Evolutionary conservation across 768 basidiomycete genomes (phyloP), one percentile per base, ranked within the genome.

Genomic region (Coprinopsis cinerea): DNA sequence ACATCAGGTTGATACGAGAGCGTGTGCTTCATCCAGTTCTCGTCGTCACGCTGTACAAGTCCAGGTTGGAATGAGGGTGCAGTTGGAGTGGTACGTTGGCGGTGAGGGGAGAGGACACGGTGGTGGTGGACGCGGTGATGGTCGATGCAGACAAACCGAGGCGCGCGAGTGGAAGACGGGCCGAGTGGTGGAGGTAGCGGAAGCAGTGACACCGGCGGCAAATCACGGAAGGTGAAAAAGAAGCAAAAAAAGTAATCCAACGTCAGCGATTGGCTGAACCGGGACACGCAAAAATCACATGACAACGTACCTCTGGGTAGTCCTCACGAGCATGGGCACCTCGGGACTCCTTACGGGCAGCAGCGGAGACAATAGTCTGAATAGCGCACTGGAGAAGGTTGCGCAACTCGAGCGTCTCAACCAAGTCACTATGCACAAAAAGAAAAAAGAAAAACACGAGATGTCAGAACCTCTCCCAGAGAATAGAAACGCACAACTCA

Each of bases 301-400:
- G 36, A 39, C 6, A 39, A 39, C 36, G 17, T 52, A 90, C 89
- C 22, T 99, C 94, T n/a, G 92, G 84, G 76, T 69, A 97, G 67
- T 99, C 96, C 69, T 98, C 96, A 59, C 96, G 92, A 43, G 96
- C 96, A 63, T 99, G 96, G 32, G 96, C 96, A 65, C 96, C 96
- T 65, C 96, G 91, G 40, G 92, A 95, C 65, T 98, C 96, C 72
- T 93, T 91, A 59, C 95, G 88, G 47, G 92, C 92, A 46, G 89
- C 88, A 17, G 91, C 92, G 42, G 89, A 83, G 10, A 84, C 85
- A 62, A 98, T 93, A 48, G 96, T 98, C 70, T 98, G 95, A 53
- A 93, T 81, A 53, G 96, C 96, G 62, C 88, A 90, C 65, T 95
- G 93, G 61, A 96, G 78, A 56, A 96, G 74, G 71, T 98, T 99